These are phyloP conservation scores for Colletotrichum endophyticum DNA, from an alignment of 2,329 filamentous ascomycete species.

Conservation along the genomic window DNA sequence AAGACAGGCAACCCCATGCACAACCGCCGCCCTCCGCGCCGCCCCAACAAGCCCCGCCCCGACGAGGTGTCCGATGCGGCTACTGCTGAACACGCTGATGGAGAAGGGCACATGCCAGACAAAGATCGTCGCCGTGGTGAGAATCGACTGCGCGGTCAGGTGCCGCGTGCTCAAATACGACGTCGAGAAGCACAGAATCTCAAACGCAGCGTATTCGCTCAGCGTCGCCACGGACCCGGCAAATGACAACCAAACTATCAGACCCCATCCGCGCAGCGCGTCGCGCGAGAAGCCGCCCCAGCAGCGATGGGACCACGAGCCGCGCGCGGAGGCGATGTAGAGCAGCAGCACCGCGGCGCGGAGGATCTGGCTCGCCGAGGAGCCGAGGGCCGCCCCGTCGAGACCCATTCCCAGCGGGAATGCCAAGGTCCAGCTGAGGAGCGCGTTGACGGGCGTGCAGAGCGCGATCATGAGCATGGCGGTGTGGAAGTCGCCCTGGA, in stretches of 20 bases:
- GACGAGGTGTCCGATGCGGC: conserved; percentile 46
- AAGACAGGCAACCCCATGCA: neutral
- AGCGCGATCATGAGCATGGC: conserved; percentile 51
- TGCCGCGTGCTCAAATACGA: conserved; percentile 47
- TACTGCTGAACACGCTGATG: conserved; percentile 44
- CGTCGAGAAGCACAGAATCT: conserved; percentile 48
- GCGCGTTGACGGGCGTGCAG: conserved; percentile 51
- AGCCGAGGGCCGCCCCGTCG: conserved; percentile 54
- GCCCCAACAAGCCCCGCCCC: conserved; percentile 35
- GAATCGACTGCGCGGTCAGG: conserved; percentile 45
- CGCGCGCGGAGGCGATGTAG: conserved; percentile 48
- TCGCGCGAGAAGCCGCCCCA: conserved; percentile 46
- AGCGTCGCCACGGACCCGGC: conserved; percentile 44
- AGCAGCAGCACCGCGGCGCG: conserved; percentile 50
- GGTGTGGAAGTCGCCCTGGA: conserved; percentile 57
- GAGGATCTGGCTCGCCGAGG: conserved; percentile 52
- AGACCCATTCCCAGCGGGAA: conserved; percentile 48
- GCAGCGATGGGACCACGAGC: conserved; percentile 44
- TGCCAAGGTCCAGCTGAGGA: conserved; percentile 54
- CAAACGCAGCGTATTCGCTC: conserved; percentile 47
- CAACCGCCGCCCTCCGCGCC: neutral
- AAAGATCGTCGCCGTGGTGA: conserved; percentile 43
- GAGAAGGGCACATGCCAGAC: conserved; percentile 49
- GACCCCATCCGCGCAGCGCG: conserved; percentile 41
- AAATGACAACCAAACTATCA: conserved; percentile 39